Evolutionary conservation across 2,329 filamentous ascomycete genomes (phyloP).

Genomic region (Dichotomopilus funicola): DNA sequence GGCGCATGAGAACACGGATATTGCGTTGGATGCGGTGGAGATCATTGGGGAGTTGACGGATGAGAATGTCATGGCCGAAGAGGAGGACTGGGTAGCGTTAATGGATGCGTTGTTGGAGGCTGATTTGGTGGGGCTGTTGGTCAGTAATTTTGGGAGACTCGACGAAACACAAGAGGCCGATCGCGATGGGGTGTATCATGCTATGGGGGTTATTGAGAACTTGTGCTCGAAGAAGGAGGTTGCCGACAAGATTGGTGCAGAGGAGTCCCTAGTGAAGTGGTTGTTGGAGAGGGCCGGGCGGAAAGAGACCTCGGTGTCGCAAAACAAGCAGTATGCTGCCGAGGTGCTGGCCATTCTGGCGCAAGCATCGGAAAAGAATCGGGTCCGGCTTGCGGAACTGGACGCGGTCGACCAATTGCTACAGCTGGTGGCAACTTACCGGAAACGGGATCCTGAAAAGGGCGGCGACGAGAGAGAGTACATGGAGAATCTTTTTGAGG

Average conservation of each 20-base stretch:
- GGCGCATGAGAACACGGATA: constrained; percentile 94
- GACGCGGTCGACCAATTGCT: constrained; percentile 75
- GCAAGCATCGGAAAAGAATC: constrained; percentile 64
- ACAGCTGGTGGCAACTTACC: constrained; percentile 76
- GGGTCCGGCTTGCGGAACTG: constrained; percentile 53
- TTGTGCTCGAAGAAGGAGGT: constrained; percentile 64
- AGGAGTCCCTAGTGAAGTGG: constrained; percentile 67
- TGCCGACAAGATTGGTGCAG: constrained; percentile 64
- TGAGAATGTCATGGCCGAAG: constrained; percentile 77
- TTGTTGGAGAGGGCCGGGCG: constrained; percentile 66
- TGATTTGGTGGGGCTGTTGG: constrained; percentile 66
- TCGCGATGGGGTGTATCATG: constrained; percentile 78
- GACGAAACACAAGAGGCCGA: constrained; percentile 70
- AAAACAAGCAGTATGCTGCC: constrained; percentile 93
- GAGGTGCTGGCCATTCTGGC: constrained; percentile 86
- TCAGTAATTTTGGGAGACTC: constrained; percentile 71
- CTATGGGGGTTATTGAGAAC: constrained; percentile 77
- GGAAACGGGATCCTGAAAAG: constrained; percentile 76
- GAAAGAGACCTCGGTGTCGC: constrained; percentile 61
- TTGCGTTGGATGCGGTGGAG: constrained; percentile 85
- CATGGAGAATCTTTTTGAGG: constrained; percentile 88
- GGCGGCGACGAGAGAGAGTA: constrained; percentile 90
- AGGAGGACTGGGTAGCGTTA: constrained; percentile 72
- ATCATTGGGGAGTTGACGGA: constrained; percentile 88
- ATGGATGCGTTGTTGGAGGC: constrained; percentile 61